Base-by-base conservation (phyloP, 140 eudicot species). In the Stevia rebaudiana region DNA sequence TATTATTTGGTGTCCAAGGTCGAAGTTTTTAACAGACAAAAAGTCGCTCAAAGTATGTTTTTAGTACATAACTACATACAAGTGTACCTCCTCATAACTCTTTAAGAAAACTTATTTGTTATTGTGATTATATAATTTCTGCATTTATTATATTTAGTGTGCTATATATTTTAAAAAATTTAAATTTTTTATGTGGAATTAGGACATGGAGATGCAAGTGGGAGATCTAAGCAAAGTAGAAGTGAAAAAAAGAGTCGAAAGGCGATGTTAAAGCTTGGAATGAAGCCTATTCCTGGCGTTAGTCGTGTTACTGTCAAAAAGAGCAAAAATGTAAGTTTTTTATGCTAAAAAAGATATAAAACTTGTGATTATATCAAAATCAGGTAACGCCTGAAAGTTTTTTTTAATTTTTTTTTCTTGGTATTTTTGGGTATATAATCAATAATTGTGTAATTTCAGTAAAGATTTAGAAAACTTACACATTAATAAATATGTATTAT, bases 151-250 rank as follows among this genome's bases (percentile, higher is more conserved):
- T 51, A 52, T 52, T 23, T 23, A 52, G 59, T 6, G 12, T 16
- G 0, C 1, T 3, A 50, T 1, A 19, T 22, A 4, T 4, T 11
- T 12, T 4, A 9, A 11, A 53, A 53, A 19, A 55, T 12, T 7
- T 55, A 55, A 15, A 6, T 28, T 12, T 30, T 55, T 1, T 46
- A 13, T 54, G 39, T 55, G 41, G 41, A 28, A 55, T 37, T 37
- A 55, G 62, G 62, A 55, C 41, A 55, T 55, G 62, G 62, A 55
- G 62, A 55, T 55, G 62, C 62, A 55, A 28, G 62, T 5, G 42
- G 62, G 13, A 30, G 62, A 37, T 55, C 62, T 28, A 55, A 55
- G 42, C 62, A 55, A 30, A 55, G 62, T 30, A 30, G 62, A 30
- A 55, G 62, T 30, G 62, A 55, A 55, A 55, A 55, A 7, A 55